A percentile compares a stretch with the other conserved stretches of the same genome.
These are phyloP conservation scores for Starmerella apicola DNA, from an alignment of 805 yeast genomes.

Conservation along the genomic window DNA sequence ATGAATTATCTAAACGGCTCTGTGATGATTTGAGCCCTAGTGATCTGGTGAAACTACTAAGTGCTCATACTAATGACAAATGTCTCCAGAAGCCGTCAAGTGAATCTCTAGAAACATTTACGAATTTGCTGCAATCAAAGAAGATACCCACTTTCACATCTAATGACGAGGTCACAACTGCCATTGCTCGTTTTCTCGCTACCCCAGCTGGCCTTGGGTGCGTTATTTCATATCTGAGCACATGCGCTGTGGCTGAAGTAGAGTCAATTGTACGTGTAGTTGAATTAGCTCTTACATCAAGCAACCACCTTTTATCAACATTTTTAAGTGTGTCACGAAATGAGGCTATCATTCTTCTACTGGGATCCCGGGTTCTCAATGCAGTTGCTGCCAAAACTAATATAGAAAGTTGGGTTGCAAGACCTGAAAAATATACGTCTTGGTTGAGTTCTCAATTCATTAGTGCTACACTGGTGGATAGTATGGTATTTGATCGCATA, in stretches of 20 bases:
- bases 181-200: constrained; percentile 2
- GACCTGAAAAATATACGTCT: constrained; percentile 12
- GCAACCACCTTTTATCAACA: not conserved
- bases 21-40: not conserved
- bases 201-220: constrained; percentile 12
- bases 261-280: constrained; percentile 2
- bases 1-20: not conserved
- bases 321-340: not conserved
- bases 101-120: constrained; percentile 8
- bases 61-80: not conserved
- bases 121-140: constrained; percentile 5
- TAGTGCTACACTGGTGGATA: constrained; percentile 1
- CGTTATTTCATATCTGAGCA: constrained; percentile 6
- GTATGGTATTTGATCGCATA: constrained; percentile 16
- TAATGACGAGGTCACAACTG: not conserved
- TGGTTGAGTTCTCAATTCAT: constrained; percentile 21
- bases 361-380: constrained; percentile 16
- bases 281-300: constrained; percentile 1
- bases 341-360: constrained; percentile 4
- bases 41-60: not conserved
- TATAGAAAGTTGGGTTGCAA: constrained; percentile 14
- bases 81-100: not conserved
- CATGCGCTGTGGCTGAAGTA: constrained; percentile 2
- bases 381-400: not conserved
- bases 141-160: constrained; percentile 1